Base-by-base conservation (phyloP, 495 filamentous ascomycete genomes). In the Rostrohypoxylon terebratum region DNA sequence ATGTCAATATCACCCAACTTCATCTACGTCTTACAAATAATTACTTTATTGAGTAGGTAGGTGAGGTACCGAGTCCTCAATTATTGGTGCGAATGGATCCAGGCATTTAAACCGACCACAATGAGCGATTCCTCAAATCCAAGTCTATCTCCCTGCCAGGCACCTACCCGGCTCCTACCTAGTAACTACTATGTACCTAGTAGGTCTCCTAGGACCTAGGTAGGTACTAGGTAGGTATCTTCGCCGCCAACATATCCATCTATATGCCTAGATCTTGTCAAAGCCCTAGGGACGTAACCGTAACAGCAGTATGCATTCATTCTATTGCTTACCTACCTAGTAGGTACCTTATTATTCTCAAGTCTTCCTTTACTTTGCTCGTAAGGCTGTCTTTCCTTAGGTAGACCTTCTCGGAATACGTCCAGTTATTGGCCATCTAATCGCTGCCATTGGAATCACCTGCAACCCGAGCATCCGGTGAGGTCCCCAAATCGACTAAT, bases 11-110 rank as follows among this genome's bases (percentile, higher is more conserved):
- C 33, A 57, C 50, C 59, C 64, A 64, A 64, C 51, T 55, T 65
- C 53, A 68, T 73, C 31, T 72, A 72, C 44, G 31, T 64, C 69
- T 54, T 66, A 66, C 69, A 61, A 51, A 38, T 20, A 55, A 66
- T 11, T 21, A 25, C 50, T 54, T 13, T 7, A 54, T 31, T 60
- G 40, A 14, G 40, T 13, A 59, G 44, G 44, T 48, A 60, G 0
- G 21, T 51, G 25, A 25, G 18, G 31, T 54, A 36, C 36, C 48
- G 18, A 55, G 66, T 38, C 51, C 47, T 44, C 31, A 59, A 42
- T 31, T 36, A 69, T 69, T 63, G 51, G 59, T n/a, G 28, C 16
- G 25, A n/a, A 5, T 31, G 13, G 36, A 13, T 28, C 51, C 57
- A 16, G 13, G 31, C 44, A 50, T 63, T 47, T 40, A 54, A 60